Evolutionary conservation across 257 asterid species (phyloP).

Genomic region (Fraxinus pennsylvanica): DNA sequence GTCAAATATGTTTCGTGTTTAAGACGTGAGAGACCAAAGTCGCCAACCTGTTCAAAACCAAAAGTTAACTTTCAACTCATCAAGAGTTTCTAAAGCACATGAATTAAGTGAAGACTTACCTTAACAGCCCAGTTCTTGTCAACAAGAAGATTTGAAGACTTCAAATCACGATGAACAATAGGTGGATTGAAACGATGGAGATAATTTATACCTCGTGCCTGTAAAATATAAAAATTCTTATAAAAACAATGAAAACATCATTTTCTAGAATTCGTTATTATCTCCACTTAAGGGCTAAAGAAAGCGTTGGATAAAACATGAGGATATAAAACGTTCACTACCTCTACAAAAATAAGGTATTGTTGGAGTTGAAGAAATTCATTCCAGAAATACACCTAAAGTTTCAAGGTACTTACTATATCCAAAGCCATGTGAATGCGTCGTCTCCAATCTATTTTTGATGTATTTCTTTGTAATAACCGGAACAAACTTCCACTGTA

Average conservation of each 20-base stretch:
- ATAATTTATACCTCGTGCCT: conserved; percentile 98
- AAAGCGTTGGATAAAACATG: background rate
- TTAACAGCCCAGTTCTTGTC: conserved; percentile 97
- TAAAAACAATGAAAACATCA: background rate
- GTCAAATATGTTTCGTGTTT: conserved; percentile 81
- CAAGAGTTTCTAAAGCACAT: background rate
- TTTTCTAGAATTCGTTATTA: background rate
- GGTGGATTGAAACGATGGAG: conserved; percentile 90
- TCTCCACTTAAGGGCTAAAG: background rate
- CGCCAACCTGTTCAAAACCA: conserved; percentile 69
- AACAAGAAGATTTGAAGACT: conserved; percentile 96
- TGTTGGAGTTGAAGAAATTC: background rate
- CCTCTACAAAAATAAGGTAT: background rate
- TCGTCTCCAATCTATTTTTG: conserved; percentile 84
- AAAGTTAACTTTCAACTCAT: conserved; percentile 11
- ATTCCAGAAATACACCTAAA: conserved; percentile 8
- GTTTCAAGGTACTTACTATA: conserved; percentile 61
- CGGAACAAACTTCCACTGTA: conserved; percentile 91
- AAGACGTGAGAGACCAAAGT: conserved; percentile 93
- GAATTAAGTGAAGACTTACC: conserved; percentile 45
- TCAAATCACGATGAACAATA: conserved; percentile 89
- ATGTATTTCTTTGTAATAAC: conserved; percentile 65
- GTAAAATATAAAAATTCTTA: conserved; percentile 23
- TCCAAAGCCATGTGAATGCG: conserved; percentile 91
- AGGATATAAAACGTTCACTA: background rate